A percentile compares a stretch with the other conserved stretches of the same genome.
Evolutionary conservation across 2,329 filamentous ascomycete genomes (phyloP).

Genomic region (Bimuria novae-zelandiae): DNA sequence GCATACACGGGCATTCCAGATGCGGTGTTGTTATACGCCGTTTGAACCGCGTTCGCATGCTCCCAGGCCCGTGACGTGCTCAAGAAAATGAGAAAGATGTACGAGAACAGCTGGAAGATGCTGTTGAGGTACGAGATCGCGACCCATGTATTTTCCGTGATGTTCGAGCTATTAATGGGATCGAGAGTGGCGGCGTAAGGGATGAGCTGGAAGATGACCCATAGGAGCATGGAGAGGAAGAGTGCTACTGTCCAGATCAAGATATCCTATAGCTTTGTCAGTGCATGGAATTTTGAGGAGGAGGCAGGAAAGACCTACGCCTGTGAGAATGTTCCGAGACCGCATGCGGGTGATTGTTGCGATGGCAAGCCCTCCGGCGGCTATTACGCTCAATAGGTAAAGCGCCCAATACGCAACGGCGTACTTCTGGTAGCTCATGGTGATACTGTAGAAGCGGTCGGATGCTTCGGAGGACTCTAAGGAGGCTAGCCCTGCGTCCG

Average conservation of each 20-base stretch:
- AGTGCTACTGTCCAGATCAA: conserved; percentile 21
- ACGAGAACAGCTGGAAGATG: conserved; percentile 25
- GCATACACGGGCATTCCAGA: neutral
- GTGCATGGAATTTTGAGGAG: neutral
- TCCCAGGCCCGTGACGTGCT: conserved; percentile 23
- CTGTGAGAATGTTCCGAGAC: conserved; percentile 14
- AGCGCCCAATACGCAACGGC: conserved; percentile 20
- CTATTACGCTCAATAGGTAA: conserved; percentile 26
- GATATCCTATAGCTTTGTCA: conserved; percentile 21
- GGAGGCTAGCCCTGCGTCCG: neutral
- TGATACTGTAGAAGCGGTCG: neutral
- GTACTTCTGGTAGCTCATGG: conserved; percentile 3
- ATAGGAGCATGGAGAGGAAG: conserved; percentile 24
- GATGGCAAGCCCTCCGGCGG: conserved; percentile 16
- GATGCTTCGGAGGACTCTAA: neutral
- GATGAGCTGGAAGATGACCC: conserved; percentile 21
- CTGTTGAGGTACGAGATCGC: conserved; percentile 20
- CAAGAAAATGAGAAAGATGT: conserved; percentile 25
- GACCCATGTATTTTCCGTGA: neutral
- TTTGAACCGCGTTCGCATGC: neutral
- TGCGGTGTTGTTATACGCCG: neutral
- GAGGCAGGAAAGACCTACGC: conserved; percentile 20
- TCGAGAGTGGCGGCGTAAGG: conserved; percentile 5
- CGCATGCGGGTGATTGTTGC: conserved; percentile 22
- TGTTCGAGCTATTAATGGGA: too few species aligned